Conservation (phyloP, 768 basidiomycete genomes). For the Guyanaporus albipodus region DNA sequence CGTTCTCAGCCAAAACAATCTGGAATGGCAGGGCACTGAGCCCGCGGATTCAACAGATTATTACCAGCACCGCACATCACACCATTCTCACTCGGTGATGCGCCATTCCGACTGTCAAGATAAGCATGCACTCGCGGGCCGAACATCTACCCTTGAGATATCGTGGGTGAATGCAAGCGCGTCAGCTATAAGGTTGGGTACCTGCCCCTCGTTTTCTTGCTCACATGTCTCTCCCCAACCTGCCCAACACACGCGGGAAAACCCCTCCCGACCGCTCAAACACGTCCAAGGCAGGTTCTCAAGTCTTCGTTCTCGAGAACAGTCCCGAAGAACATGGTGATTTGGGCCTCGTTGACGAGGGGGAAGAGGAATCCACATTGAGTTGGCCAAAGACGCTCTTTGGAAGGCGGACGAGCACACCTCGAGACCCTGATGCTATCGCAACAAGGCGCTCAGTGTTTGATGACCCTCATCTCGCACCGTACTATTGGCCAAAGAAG, state of each 20-base stretch:
- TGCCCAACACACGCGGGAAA: neutral
- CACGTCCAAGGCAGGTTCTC: neutral
- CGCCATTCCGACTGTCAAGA: too few relatives aligned
- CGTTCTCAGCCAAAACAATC: too few relatives aligned
- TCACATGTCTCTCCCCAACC: neutral
- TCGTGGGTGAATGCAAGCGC: too few relatives aligned
- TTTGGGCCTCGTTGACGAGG: slow-evolving; percentile 9
- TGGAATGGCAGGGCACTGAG: too few relatives aligned
- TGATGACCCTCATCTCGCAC: slow-evolving; percentile 42
- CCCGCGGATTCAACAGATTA: too few relatives aligned
- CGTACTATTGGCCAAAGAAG: slow-evolving; percentile 40
- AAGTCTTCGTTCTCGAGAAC: neutral
- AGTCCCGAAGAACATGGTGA: neutral
- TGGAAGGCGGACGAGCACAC: neutral
- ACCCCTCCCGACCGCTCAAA: neutral
- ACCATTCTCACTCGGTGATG: too few relatives aligned
- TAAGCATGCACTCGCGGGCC: too few relatives aligned
- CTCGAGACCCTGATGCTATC: slow-evolving; percentile 33
- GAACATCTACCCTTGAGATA: too few relatives aligned
- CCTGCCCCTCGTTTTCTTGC: too few relatives aligned
- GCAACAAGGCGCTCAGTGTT: slow-evolving; percentile 50
- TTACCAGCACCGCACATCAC: too few relatives aligned
- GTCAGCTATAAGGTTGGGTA: too few relatives aligned
- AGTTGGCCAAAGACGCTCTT: neutral
- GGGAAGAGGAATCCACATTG: neutral